Evolutionary conservation across 2,329 filamentous ascomycete genomes (phyloP), one percentile per base, ranked within the genome.

Genomic region (Epichloe festucae): DNA sequence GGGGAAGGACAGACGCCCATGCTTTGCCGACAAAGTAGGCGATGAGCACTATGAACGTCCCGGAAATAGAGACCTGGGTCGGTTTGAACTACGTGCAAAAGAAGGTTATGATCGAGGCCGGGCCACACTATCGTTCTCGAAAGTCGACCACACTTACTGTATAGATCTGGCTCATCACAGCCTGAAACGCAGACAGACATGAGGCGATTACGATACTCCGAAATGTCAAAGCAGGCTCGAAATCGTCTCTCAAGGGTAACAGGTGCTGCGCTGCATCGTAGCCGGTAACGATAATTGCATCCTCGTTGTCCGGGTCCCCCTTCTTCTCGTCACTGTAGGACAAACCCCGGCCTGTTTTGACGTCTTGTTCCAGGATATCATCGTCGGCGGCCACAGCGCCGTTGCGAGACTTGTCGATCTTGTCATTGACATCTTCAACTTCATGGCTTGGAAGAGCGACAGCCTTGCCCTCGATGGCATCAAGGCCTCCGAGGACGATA

Each of bases 11-110:
- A 1, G 53, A 49, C 1, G 61, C 60, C 62, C 62, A 64, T 4
- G 58, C 63, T n/a, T 64, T 74, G 8, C 77, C 77, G 2, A 73
- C 48, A 47, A 79, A 78, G 62, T 79, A 79, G 12, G 74, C 73
- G 45, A 80, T 77, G 41, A 80, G 69, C 5, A 78, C 75, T 49
- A 79, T 77, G 51, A 79, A 79, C 0, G 75, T 78, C 39, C 75
- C 75, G 15, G 69, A 67, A 17, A 79, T 73, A 3, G 66, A 67
- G 38, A 74, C 60, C 1, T 39, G 3, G 0, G 75, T 79, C 0
- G 75, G 75, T 68, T 78, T 78, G 61, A 75, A 78, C 73, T 77
- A 11, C 5, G 15, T 42, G 40, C 6, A 17, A 12, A 14, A 3
- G 2, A 42, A 23, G 31, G 17, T 49, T 35, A 35, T 17, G 34